Conservation (phyloP, 129 eudicot species). For the Sambucus nigra region DNA sequence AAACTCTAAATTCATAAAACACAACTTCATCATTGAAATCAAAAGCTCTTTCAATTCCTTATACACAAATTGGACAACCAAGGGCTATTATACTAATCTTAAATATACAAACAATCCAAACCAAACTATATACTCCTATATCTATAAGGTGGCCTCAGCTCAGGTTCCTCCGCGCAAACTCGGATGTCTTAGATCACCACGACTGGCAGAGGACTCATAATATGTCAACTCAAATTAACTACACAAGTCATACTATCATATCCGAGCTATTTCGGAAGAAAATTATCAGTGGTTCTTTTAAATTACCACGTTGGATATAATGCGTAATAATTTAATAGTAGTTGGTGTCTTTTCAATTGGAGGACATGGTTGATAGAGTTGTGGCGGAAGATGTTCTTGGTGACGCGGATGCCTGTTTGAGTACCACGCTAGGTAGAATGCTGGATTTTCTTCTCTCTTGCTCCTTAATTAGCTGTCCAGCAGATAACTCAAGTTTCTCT, state of each 20-base stretch:
- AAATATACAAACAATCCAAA: neutral
- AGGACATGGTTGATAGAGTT: constrained; percentile 48
- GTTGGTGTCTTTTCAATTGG: constrained; percentile 15
- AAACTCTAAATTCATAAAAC: neutral
- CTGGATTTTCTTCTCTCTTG: constrained; percentile 45
- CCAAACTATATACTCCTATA: neutral
- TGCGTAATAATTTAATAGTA: neutral
- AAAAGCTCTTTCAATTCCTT: neutral
- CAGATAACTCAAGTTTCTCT: constrained; percentile 39
- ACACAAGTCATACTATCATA: neutral
- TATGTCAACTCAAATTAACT: neutral
- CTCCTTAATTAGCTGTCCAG: constrained; percentile 45
- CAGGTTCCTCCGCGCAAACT: neutral
- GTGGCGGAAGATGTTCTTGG: constrained; percentile 67
- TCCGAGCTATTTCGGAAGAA: neutral
- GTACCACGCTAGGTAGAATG: constrained; percentile 42
- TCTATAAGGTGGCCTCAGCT: neutral
- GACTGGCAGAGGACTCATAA: neutral
- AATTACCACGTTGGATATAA: neutral
- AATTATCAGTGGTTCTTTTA: too few species aligned
- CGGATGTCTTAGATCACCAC: neutral
- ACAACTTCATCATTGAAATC: neutral
- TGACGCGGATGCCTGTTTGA: constrained; percentile 33
- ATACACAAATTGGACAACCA: neutral
- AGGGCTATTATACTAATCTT: neutral